Evolutionary conservation across 2,329 filamentous ascomycete genomes (phyloP).

Genomic region (Tolypocladium cylindrosporum): DNA sequence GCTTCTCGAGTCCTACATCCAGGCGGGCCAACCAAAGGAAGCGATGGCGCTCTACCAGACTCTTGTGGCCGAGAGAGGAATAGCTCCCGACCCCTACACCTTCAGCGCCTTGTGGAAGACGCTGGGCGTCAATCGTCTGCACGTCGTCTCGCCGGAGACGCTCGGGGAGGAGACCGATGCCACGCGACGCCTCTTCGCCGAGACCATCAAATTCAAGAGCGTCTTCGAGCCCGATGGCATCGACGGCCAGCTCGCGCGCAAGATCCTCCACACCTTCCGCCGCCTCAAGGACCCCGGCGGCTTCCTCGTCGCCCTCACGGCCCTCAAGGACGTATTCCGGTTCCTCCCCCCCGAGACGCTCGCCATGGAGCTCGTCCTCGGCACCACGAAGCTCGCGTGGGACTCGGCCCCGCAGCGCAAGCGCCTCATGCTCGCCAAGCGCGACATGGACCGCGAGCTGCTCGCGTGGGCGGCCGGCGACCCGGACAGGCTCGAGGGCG

Average conservation of each 20-base stretch:
- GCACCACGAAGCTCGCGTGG: constrained; percentile 32
- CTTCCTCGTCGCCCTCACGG: constrained; percentile 33
- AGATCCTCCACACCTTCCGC: constrained; percentile 40
- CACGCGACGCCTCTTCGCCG: constrained; percentile 33
- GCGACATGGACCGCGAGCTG: constrained; percentile 30
- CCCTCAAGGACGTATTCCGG: constrained; percentile 30
- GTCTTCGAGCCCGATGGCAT: constrained; percentile 33
- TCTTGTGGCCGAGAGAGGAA: constrained; percentile 36
- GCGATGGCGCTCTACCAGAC: constrained; percentile 46
- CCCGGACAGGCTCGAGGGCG: constrained; percentile 22
- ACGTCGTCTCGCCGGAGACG: constrained; percentile 19
- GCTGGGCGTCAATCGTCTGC: constrained; percentile 39
- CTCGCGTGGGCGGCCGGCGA: constrained; percentile 18
- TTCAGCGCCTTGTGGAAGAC: constrained; percentile 59
- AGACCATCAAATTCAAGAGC: constrained; percentile 37
- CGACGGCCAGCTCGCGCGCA: constrained; percentile 36
- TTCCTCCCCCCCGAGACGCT: constrained; percentile 35
- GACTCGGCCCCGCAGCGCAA: constrained; percentile 28
- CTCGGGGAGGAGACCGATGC: constrained; percentile 18
- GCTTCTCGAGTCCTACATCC: constrained; percentile 56
- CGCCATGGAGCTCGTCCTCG: constrained; percentile 35
- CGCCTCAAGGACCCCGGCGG: constrained; percentile 33
- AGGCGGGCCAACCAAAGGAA: constrained; percentile 42
- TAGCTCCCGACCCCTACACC: constrained; percentile 57
- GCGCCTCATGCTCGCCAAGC: constrained; percentile 31